Conservation (phyloP, 371 early-diverging fungal genomes). For the Basidiobolus meristosporus region DNA sequence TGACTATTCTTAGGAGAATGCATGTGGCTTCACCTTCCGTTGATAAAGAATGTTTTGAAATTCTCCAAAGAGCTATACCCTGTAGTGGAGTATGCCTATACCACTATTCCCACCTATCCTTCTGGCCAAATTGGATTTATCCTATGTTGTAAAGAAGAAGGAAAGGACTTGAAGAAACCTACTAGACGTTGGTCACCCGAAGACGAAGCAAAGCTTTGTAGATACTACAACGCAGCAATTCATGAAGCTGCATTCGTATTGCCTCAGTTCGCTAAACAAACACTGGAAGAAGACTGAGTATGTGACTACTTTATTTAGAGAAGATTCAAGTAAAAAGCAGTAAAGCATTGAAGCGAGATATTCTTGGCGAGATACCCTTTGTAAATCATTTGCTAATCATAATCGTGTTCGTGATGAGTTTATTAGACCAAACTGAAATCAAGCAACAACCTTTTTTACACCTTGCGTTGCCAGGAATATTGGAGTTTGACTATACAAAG, state of each 20-base stretch:
- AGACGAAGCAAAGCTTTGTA: conserved; percentile 58
- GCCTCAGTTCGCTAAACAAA: conserved; percentile 62
- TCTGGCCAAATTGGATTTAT: conserved; percentile 93
- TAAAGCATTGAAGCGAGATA: no score
- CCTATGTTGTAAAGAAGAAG: conserved; percentile 65
- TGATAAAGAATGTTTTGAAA: conserved; percentile 72
- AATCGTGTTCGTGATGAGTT: no score
- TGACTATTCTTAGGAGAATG: conserved; percentile 51
- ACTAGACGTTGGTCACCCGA: conserved; percentile 53
- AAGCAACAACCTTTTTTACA: no score
- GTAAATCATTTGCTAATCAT: no score
- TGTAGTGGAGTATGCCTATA: conserved; percentile 78
- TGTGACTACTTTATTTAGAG: no score
- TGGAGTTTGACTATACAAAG: no score
- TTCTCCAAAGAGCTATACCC: conserved; percentile 67
- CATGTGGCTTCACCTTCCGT: conserved; percentile 85
- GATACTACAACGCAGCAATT: conserved; percentile 85
- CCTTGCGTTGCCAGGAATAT: no score
- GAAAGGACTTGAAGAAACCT: conserved; percentile 52
- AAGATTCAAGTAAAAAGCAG: no score
- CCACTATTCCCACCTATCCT: conserved; percentile 91
- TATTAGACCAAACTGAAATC: no score
- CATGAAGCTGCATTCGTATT: conserved; percentile 83
- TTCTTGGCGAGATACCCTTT: no score
- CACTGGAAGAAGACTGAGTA: no score